These are phyloP conservation scores for Hippophae tibetana DNA, from an alignment of 306 rosid genomes.

Conservation along the genomic window DNA sequence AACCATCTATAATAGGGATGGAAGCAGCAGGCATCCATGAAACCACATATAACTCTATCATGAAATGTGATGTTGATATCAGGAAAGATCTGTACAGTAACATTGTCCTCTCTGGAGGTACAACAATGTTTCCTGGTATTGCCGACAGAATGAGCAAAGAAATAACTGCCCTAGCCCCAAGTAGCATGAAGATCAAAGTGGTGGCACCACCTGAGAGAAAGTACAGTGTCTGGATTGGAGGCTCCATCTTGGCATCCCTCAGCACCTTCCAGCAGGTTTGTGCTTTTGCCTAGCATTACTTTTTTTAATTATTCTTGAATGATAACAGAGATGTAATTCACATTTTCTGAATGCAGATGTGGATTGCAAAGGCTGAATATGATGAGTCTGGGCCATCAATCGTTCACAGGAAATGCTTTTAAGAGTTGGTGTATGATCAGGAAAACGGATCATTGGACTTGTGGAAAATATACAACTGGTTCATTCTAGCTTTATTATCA, in stretches of 20 bases:
- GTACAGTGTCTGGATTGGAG: constrained; percentile 99
- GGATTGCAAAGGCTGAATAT: constrained; percentile 97
- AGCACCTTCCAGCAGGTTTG: constrained; percentile 99
- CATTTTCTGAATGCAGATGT: constrained; percentile 58
- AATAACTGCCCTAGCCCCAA: constrained; percentile 92
- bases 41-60: constrained; percentile 97
- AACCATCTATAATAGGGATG: constrained; percentile 93
- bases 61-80: constrained; percentile 99
- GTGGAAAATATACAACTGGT: constrained; percentile 22
- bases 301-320: constrained; percentile 1
- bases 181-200: constrained; percentile 99
- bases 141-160: constrained; percentile 99
- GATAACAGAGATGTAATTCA: constrained; percentile 3
- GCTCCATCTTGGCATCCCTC: constrained; percentile 96
- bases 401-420: constrained; percentile 98
- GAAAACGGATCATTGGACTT: constrained; percentile 22
- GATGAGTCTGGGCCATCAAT: constrained; percentile 98
- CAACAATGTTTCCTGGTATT: constrained; percentile 96
- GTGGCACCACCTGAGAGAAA: constrained; percentile 99
- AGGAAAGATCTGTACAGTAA: constrained; percentile 95
- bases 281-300: constrained; percentile 6
- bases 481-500: constrained; percentile 38
- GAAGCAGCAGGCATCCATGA: constrained; percentile 99
- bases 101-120: constrained; percentile 97
- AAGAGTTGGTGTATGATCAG: constrained; percentile 32